A percentile compares a stretch with the other conserved stretches of the same genome.
Evolutionary conservation across 176 grass and related monocot genomes (phyloP).

Genomic region (Miscanthus lutarioriparius): DNA sequence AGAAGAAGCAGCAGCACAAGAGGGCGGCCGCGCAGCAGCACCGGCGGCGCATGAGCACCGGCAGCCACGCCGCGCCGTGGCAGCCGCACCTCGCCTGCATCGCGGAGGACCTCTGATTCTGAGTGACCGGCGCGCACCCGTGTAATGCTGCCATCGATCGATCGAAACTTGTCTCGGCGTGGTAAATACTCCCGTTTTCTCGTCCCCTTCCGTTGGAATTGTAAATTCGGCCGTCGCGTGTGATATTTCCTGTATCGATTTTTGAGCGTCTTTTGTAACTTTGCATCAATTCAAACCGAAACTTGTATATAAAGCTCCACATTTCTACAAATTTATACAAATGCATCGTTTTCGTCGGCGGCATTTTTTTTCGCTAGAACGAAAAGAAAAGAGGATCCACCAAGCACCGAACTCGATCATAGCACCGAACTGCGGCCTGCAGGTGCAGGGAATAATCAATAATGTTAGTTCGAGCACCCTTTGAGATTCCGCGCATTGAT

Average conservation of each 20-base stretch:
- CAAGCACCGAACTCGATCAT: conserved; percentile 22
- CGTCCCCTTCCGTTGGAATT: background rate
- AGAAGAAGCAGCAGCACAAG: conserved; percentile 34
- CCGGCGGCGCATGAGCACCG: conserved; percentile 52
- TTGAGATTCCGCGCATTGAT: conserved; percentile 27
- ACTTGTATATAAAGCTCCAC: background rate
- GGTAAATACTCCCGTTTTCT: background rate
- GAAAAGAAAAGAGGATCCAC: background rate
- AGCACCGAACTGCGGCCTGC: conserved; percentile 5
- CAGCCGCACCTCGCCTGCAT: conserved; percentile 82
- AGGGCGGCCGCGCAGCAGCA: conserved; percentile 45
- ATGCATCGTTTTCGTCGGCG: background rate
- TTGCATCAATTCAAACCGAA: background rate
- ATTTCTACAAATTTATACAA: background rate
- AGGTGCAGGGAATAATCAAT: conserved; percentile 9
- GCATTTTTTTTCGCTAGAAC: background rate
- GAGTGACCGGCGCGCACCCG: background rate
- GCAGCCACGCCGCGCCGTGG: conserved; percentile 59
- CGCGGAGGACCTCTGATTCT: conserved; percentile 55
- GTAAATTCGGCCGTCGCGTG: background rate
- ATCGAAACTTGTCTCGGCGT: background rate
- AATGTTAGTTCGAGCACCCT: conserved; percentile 12
- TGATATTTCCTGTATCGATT: background rate
- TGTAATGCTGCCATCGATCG: background rate
- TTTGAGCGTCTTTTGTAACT: background rate